Evolutionary conservation across 768 basidiomycete genomes (phyloP), one percentile per base, ranked within the genome.

Genomic region (Dacryopinax primogenitus): DNA sequence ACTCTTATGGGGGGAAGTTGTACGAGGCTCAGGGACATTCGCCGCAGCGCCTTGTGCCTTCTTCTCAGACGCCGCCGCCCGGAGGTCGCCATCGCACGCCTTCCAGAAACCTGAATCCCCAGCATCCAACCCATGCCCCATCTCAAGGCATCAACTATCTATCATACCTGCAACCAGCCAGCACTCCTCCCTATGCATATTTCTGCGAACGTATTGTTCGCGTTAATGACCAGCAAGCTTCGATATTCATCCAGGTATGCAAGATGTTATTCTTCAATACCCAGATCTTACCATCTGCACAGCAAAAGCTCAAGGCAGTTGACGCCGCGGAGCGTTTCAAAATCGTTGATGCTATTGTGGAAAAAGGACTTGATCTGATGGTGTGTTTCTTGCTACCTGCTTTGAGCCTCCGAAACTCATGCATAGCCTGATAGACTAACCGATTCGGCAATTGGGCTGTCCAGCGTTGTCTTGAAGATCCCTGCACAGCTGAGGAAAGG

Each of bases 361-460:
- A 84, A 39, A 82, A 85, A 13, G 90, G 90, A 0, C 89, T 88
- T 67, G 90, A 92, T 73, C 92, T 92, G 90, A 92, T 92, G 90
- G 90, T 88, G 65, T 86, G 90, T 73, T 80, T 15, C n/a, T 28
- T 35, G 26, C 23, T n/a, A 23, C 35, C 41, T 61, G 33, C 7
- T 3, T 36, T 51, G 6, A 11, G 7, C 1, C 36, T 33, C 3
- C 2, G 39, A 15, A 3, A 64, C 6, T 16, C 16, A 28, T 16
- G 12, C 62, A 63, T 62, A 35, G 15, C 39, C 47, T 62, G 33
- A 30, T 61, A 66, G 34, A 66, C 66, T 26, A 64, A 65, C 70
- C 89, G 90, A n/a, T 92, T 92, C 68, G 90, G 90, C 1, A 92
- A 92, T 70, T 36, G 90, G 90, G 90, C 90, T 0, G 90, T 92